These are phyloP conservation scores for Penicillium canescens DNA, from an alignment of 495 filamentous ascomycete genomes.

Conservation along the genomic window DNA sequence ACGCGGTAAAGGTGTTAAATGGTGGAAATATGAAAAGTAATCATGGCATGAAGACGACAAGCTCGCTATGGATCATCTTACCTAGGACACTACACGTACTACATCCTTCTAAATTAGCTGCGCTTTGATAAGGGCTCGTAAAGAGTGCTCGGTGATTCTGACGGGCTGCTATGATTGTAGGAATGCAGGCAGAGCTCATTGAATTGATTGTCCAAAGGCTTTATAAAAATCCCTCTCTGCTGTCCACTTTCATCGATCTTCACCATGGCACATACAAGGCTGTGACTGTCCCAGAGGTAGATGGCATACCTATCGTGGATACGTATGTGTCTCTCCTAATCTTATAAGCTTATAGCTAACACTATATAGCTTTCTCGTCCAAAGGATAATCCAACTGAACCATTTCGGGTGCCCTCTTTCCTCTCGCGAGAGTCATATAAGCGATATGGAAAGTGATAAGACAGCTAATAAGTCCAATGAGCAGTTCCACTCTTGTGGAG, in stretches of 20 bases:
- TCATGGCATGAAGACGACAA: too few species aligned
- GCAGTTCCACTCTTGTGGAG: constrained; percentile 36
- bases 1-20: too few species aligned
- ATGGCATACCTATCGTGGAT: constrained; percentile 51
- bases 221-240: constrained; percentile 49
- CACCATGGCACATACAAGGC: constrained; percentile 40
- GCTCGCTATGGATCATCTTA: too few species aligned
- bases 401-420: constrained; percentile 47
- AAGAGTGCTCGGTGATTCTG: too few species aligned
- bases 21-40: too few species aligned
- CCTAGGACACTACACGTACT: too few species aligned
- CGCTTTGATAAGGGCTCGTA: too few species aligned
- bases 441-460: constrained; percentile 4
- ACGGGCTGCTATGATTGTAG: constrained; percentile 11
- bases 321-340: constrained; percentile 30
- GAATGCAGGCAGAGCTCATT: constrained; percentile 40
- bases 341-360: constrained; percentile 4
- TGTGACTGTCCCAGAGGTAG: constrained; percentile 34
- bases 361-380: constrained; percentile 37
- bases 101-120: too few species aligned
- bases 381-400: constrained; percentile 48
- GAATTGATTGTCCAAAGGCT: constrained; percentile 44
- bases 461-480: constrained; percentile 4
- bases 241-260: constrained; percentile 37
- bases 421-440: constrained; percentile 31